A percentile compares a stretch with the other conserved stretches of the same genome.
phyloP scores from a whole-genome alignment of 2,329 filamentous ascomycete species.

The Geosmithia putterillii region DNA sequence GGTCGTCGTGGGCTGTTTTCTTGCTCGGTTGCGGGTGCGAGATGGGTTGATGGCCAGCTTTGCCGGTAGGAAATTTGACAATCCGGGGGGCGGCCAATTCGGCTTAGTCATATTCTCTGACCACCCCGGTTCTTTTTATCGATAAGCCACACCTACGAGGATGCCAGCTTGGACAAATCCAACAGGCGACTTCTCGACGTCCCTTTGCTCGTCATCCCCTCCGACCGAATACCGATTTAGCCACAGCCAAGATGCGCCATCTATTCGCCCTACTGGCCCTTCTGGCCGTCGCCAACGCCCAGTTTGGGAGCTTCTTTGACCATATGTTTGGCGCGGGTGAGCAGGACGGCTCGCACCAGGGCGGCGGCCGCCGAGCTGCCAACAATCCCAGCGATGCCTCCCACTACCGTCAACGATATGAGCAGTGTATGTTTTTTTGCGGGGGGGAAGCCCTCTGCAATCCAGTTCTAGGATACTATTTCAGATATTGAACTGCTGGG shows the following conservation, averaged over 20 bases:
- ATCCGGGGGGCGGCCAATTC: neutral
- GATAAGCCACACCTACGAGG: neutral
- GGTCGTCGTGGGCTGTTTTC: neutral
- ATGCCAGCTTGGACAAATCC: slow-evolving; percentile 1
- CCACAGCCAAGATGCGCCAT: slow-evolving; percentile 15
- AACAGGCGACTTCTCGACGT: neutral
- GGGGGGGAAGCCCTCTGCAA: neutral
- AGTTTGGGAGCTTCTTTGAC: slow-evolving; percentile 90
- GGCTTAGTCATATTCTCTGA: slow-evolving; percentile 1
- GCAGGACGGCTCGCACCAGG: slow-evolving; percentile 27
- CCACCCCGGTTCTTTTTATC: neutral
- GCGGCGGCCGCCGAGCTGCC: slow-evolving; percentile 23
- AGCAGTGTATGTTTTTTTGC: slow-evolving; percentile 38
- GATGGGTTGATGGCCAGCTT: neutral
- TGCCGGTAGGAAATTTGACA: neutral
- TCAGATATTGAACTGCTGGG: no score
- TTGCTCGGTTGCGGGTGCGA: neutral
- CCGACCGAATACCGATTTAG: no score
- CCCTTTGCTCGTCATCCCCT: neutral
- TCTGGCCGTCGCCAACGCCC: slow-evolving; percentile 51
- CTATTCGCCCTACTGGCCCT: slow-evolving; percentile 42
- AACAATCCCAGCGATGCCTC: slow-evolving; percentile 76
- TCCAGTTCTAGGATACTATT: neutral
- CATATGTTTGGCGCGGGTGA: slow-evolving; percentile 74
- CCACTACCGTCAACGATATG: slow-evolving; percentile 65